Evolutionary conservation across 192 early-diverging fungal genomes (phyloP).

Genomic region (Kappamyces sp.): DNA sequence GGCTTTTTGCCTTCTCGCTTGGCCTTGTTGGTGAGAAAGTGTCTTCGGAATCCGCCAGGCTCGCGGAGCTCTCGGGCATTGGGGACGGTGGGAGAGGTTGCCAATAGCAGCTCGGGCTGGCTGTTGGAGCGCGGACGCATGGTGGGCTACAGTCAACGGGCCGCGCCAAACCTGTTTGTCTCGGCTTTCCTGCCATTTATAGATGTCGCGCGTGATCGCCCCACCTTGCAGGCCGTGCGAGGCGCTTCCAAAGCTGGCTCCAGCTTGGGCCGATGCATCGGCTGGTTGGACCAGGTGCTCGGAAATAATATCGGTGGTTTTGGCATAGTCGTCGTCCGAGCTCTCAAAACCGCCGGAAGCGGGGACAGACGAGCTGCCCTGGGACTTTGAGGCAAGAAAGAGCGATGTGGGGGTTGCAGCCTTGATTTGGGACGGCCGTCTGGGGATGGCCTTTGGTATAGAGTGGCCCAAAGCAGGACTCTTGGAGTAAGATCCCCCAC

Average conservation of each 20-base stretch:
- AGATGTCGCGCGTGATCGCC: conserved; percentile 81
- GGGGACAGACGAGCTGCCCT: not conserved
- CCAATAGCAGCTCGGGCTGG: conserved; percentile 30
- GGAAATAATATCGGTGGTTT: conserved; percentile 6
- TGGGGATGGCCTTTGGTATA: conserved; percentile 15
- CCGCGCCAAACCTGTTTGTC: conserved; percentile 35
- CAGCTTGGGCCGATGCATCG: not conserved
- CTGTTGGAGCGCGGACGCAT: conserved; percentile 31
- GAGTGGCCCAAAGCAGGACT: conserved; percentile 1
- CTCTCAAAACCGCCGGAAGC: conserved; percentile 13
- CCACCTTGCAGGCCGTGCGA: conserved; percentile 25
- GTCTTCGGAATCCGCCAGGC: conserved; percentile 85
- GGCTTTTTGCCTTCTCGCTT: conserved; percentile 50
- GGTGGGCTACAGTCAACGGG: not conserved
- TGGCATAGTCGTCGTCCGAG: conserved; percentile 6
- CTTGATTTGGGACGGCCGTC: conserved; percentile 8
- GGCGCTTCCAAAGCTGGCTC: not conserved
- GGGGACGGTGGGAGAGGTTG: conserved; percentile 10
- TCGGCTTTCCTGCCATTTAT: conserved; percentile 78
- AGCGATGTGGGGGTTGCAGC: conserved; percentile 12
- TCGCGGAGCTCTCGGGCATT: conserved; percentile 53
- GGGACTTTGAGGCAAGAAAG: conserved; percentile 8
- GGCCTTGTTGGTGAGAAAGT: conserved; percentile 73
- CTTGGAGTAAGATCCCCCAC: not conserved
- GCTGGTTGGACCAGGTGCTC: conserved; percentile 1